Evolutionary conservation across 1,284 basidiomycete genomes (phyloP).

Genomic region (Phellopilus nigrolimitatus): DNA sequence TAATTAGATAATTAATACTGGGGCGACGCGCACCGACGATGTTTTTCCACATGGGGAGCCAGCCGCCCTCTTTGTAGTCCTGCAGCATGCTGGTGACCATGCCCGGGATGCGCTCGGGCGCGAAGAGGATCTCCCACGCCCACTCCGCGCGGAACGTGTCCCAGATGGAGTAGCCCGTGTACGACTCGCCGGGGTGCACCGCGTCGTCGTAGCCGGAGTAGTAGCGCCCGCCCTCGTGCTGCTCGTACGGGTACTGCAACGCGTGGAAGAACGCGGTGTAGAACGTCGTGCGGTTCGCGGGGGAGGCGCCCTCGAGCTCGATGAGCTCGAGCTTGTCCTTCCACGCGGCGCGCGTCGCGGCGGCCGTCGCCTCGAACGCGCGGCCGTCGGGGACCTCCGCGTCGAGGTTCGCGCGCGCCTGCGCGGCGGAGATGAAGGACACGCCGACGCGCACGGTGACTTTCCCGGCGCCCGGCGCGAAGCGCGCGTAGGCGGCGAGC

Average conservation of each 20-base stretch:
- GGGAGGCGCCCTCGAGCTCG: constrained; percentile 49
- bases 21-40: constrained; percentile 69
- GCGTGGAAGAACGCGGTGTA: constrained; percentile 69
- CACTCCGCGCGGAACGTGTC: constrained; percentile 79
- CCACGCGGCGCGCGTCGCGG: constrained; percentile 58
- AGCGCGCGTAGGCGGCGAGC: constrained; percentile 57
- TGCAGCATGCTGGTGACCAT: constrained; percentile 81
- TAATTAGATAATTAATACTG: neutral
- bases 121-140: constrained; percentile 74
- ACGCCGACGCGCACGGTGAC: constrained; percentile 69
- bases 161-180: constrained; percentile 85
- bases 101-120: constrained; percentile 67
- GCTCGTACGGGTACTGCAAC: constrained; percentile 77
- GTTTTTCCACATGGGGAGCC: constrained; percentile 91
- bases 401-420: constrained; percentile 63
- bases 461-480: constrained; percentile 34
- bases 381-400: constrained; percentile 59
- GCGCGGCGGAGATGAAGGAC: constrained; percentile 74
- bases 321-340: constrained; percentile 67
- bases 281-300: constrained; percentile 52
- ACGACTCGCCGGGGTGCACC: constrained; percentile 61
- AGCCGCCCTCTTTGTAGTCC: constrained; percentile 75
- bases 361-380: constrained; percentile 58
- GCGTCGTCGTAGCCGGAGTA: constrained; percentile 73
- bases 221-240: constrained; percentile 63